phyloP scores from a whole-genome alignment of 768 basidiomycete species.

The Galerina sulciceps region DNA sequence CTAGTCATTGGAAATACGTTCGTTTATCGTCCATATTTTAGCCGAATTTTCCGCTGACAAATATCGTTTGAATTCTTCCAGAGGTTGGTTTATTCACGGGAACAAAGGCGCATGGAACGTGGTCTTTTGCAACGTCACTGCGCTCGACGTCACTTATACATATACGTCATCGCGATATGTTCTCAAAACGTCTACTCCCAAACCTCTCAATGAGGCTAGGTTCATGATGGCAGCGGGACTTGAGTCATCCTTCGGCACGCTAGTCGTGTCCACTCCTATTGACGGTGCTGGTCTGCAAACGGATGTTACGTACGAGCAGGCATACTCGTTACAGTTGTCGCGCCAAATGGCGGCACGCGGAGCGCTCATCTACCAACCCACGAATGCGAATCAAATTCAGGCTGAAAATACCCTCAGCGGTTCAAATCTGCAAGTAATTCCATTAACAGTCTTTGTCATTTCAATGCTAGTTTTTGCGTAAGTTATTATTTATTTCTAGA shows the following conservation, averaged over 20 bases:
- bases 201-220: not conserved
- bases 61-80: not conserved
- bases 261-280: not conserved
- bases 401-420: not conserved
- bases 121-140: not conserved
- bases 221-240: not conserved
- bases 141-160: not conserved
- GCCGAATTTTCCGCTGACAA: not conserved
- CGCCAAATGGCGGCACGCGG: not conserved
- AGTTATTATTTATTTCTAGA: not conserved
- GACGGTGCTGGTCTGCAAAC: not conserved
- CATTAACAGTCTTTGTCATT: not conserved
- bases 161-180: not conserved
- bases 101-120: slow-evolving; percentile 1
- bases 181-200: not conserved
- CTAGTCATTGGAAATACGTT: not conserved
- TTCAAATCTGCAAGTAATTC: not conserved
- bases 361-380: not conserved
- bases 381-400: not conserved
- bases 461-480: not conserved
- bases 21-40: not conserved
- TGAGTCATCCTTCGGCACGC: not conserved
- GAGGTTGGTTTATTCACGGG: slow-evolving; percentile 3
- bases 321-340: not conserved
- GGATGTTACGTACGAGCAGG: not conserved